phyloP scores from a whole-genome alignment of 2,329 filamentous ascomycete genomes.

The Scedosporium minutisporum region DNA sequence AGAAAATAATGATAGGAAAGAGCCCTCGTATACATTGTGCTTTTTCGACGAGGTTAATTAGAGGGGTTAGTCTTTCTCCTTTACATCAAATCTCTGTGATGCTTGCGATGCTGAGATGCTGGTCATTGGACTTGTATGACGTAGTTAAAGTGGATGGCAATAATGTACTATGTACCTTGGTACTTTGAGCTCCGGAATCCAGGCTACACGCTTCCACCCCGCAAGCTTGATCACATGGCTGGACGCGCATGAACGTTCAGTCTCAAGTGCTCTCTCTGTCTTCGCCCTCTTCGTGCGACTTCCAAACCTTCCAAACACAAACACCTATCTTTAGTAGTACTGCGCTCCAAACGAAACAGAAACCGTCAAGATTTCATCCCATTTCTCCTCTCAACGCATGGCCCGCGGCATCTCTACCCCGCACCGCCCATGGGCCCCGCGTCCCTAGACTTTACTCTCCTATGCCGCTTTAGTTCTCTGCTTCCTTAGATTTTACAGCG shows the following conservation, averaged over 20 bases:
- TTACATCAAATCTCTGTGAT: too few species aligned
- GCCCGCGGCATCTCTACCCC: too few species aligned
- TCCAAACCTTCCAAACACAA: not conserved
- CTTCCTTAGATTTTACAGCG: not conserved
- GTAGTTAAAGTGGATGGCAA: too few species aligned
- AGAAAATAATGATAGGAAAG: too few species aligned
- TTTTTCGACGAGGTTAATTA: too few species aligned
- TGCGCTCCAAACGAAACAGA: not conserved
- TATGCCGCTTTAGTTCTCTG: not conserved
- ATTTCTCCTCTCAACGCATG: not conserved
- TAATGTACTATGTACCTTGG: too few species aligned
- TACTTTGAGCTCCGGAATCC: too few species aligned
- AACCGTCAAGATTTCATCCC: not conserved
- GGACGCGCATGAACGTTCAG: not conserved
- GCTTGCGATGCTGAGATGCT: too few species aligned
- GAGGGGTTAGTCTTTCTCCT: too few species aligned
- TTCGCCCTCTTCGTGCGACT: not conserved
- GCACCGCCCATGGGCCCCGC: not conserved
- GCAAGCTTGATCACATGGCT: not conserved
- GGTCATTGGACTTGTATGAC: too few species aligned
- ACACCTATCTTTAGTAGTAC: not conserved
- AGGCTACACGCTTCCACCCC: not conserved
- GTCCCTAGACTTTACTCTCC: not conserved
- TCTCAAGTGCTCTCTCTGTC: not conserved
- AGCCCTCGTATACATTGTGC: too few species aligned